Percentiles rank a stretch among this genome's conserved stretches.
phyloP scores from a whole-genome alignment of 2,329 filamentous ascomycete genomes.

The Penicillium fuscoglaucum region DNA sequence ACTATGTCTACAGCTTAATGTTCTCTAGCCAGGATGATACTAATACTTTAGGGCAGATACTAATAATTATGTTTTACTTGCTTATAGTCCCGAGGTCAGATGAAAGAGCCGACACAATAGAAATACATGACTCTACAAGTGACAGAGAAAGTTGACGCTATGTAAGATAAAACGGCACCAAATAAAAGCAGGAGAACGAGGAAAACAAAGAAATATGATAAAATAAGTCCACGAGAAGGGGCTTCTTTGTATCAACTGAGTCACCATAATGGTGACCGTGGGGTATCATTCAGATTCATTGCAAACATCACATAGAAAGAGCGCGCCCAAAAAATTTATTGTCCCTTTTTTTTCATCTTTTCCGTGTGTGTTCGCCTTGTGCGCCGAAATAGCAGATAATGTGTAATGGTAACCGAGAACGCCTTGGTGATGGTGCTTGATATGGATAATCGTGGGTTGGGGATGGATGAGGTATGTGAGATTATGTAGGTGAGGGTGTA shows the following conservation, averaged over 20 bases:
- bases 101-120: background rate
- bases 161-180: background rate
- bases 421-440: background rate
- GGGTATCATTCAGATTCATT: constrained; percentile 29
- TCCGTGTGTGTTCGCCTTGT: constrained; percentile 17
- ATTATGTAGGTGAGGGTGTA: background rate
- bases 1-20: background rate
- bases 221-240: background rate
- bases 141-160: background rate
- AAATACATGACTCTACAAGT: background rate
- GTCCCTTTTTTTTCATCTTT: constrained; percentile 6
- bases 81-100: background rate
- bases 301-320: constrained; percentile 14
- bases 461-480: constrained; percentile 3
- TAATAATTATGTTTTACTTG: background rate
- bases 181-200: background rate
- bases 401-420: constrained; percentile 7
- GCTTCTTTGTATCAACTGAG: constrained; percentile 7
- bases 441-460: background rate
- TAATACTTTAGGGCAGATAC: background rate
- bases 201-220: background rate
- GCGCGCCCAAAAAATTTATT: constrained; percentile 1
- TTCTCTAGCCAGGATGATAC: background rate
- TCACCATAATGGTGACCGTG: constrained; percentile 11
- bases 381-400: constrained; percentile 13